Evolutionary conservation across 148 eudicot species (phyloP).

Genomic region (Oxyria digyna): DNA sequence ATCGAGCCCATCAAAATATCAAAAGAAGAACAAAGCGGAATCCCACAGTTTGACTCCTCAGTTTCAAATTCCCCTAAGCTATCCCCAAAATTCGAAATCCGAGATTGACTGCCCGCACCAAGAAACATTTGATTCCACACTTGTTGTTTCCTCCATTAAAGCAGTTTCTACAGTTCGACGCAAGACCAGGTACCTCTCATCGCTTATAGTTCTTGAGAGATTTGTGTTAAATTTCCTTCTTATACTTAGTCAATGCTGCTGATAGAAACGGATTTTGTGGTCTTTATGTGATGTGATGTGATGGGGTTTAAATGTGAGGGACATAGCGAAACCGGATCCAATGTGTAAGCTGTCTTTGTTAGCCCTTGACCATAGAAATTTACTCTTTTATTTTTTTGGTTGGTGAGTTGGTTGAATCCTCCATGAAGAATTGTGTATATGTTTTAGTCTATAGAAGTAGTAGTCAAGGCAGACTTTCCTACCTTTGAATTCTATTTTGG

Average conservation of each 20-base stretch:
- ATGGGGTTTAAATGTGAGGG: neutral
- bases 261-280: neutral
- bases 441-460: neutral
- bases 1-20: neutral
- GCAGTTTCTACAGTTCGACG: neutral
- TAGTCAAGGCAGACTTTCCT: neutral
- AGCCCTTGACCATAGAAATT: neutral
- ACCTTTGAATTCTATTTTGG: neutral
- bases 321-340: neutral
- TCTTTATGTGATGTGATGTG: neutral
- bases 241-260: neutral
- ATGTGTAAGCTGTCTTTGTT: neutral
- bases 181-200: neutral
- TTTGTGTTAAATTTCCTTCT: neutral
- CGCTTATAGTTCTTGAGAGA: neutral
- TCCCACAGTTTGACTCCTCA: neutral
- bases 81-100: neutral
- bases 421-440: neutral
- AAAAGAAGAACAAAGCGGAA: neutral
- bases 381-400: neutral
- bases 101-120: neutral
- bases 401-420: slow-evolving; percentile 1
- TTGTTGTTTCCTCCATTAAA: neutral
- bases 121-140: neutral
- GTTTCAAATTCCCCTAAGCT: neutral